Base-by-base conservation (phyloP, 441 rosid genomes). In the Dalechampia spathulata region DNA sequence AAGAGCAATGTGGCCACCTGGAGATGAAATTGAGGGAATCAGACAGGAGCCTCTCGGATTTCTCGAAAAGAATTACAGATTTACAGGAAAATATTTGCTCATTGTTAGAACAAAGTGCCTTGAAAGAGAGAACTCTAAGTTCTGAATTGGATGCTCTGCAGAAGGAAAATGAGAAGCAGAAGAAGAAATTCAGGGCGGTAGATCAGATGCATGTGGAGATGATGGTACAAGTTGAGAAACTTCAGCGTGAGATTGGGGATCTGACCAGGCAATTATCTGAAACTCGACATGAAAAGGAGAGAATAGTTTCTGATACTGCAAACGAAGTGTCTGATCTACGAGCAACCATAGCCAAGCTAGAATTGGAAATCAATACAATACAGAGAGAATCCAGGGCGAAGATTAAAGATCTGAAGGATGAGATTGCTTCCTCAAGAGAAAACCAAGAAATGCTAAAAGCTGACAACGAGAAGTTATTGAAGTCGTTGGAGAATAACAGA, bases 61-160 rank as follows among this genome's bases (percentile, higher is more conserved):
- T 70, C 63, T 62, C 75, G 39, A 54, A 45, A 32, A 79, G 57
- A 51, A 64, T 78, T 36, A 53, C 50, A 21, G 61, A 15, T 49
- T 57, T 84, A 52, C 78, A 75, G 49, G 75, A 64, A 62, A 74
- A 64, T 25, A 55, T 83, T 43, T 67, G 71, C 41, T 61, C 67
- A 34, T 51, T 81, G 49, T 49, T 74, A 49, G 75, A 79, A 65
- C 75, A 75, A 21, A 63, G 65, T 61, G 66, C 80, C 23, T 40
- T 48, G 7, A 73, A 72, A 60, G 85, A 73, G 65, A 62, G 68
- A 65, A 71, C 55, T 36, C 43, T 83, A 20, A 63, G 67, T 9
- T 45, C 57, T 9, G 76, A 74, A 45, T 44, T 79, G 52, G 80
- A 75, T 20, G 49, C 43, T 37, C 70, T 81, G 61, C 55, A 64